Percentiles rank a stretch among this genome's conserved stretches.
These are phyloP conservation scores for Naganishia albida DNA, from an alignment of 1,284 basidiomycete genomes.

Conservation along the genomic window DNA sequence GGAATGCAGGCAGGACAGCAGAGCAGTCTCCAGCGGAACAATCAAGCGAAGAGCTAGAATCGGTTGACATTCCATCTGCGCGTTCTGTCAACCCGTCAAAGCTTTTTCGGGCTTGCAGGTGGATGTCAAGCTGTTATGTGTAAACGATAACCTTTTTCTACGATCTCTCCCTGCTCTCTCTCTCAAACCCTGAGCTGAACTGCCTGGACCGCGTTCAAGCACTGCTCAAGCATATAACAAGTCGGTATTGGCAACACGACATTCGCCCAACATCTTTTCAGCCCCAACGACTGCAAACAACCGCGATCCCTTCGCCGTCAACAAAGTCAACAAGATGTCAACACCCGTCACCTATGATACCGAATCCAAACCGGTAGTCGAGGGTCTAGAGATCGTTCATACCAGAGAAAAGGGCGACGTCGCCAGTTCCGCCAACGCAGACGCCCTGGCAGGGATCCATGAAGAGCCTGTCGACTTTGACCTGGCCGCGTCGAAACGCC, in stretches of 20 bases:
- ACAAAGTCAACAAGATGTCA: not conserved
- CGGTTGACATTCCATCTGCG: not conserved
- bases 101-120: not conserved
- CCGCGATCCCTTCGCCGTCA: no score
- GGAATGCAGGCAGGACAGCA: not conserved
- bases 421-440: not conserved
- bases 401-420: conserved; percentile 18
- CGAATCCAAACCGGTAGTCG: conserved; percentile 3
- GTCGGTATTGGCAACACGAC: not conserved
- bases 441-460: not conserved
- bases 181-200: no score
- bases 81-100: not conserved
- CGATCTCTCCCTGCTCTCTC: no score
- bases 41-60: not conserved
- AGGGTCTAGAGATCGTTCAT: conserved; percentile 1
- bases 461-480: not conserved
- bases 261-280: not conserved
- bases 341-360: conserved; percentile 1
- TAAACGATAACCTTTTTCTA: no score
- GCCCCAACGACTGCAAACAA: not conserved
- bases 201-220: no score
- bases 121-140: no score
- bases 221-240: not conserved
- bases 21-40: not conserved
- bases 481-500: conserved; percentile 13